Conservation (phyloP, 2,329 filamentous ascomycete species). For the Trichophyton mentagrophytes region DNA sequence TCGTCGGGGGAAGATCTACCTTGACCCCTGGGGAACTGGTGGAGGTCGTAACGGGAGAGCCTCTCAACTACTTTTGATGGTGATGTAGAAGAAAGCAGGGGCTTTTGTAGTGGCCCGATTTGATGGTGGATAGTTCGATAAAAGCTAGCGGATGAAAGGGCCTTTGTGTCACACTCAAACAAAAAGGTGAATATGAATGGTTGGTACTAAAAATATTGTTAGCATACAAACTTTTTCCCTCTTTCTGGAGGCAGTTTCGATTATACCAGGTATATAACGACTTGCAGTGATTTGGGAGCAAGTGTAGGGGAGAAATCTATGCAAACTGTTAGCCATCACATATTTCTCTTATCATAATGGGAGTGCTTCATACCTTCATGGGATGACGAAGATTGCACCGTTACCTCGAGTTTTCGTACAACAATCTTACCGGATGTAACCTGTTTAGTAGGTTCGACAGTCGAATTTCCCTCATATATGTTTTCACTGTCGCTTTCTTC, state of each 20-base stretch:
- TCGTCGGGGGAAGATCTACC: slow-evolving; percentile 22
- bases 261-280: slow-evolving; percentile 31
- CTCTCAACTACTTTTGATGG: slow-evolving; percentile 29
- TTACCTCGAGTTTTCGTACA: slow-evolving; percentile 26
- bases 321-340: not conserved
- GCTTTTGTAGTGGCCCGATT: slow-evolving; percentile 36
- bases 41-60: slow-evolving; percentile 20
- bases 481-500: slow-evolving; percentile 25
- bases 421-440: slow-evolving; percentile 20
- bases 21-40: slow-evolving; percentile 24
- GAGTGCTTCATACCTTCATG: slow-evolving; percentile 13
- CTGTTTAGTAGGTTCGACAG: not conserved
- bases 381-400: slow-evolving; percentile 15
- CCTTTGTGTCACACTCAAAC: slow-evolving; percentile 32
- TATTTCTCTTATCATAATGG: not conserved
- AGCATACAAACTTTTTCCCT: not conserved
- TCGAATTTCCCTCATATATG: not conserved
- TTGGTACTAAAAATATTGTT: slow-evolving; percentile 17
- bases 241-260: not conserved
- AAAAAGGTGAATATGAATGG: slow-evolving; percentile 42
- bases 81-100: slow-evolving; percentile 36
- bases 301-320: not conserved
- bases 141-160: slow-evolving; percentile 31
- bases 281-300: slow-evolving; percentile 19
- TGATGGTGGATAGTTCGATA: slow-evolving; percentile 39